Evolutionary conservation across 768 basidiomycete genomes (phyloP), one percentile per base, ranked within the genome.

Genomic region (Lactarius pseudohatsudake): DNA sequence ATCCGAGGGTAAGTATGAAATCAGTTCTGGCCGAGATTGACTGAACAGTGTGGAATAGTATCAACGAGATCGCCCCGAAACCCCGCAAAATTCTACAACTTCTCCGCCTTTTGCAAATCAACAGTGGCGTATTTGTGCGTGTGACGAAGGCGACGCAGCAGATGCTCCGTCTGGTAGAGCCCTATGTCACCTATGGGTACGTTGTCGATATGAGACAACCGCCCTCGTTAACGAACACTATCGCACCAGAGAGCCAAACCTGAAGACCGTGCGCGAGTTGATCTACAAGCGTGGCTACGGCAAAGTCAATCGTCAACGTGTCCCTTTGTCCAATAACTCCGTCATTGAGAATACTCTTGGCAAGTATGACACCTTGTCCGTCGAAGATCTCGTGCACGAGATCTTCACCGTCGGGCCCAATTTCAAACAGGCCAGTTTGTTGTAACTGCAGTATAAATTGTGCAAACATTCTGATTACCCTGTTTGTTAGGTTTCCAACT

Each of bases 251-350:
- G 94, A 96, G 80, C 92, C 94, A 65, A 98, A 98, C 83, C 83
- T 98, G 74, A 98, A 98, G 79, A 89, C 94, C 50, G 89, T 98
- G 76, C 94, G 96, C 70, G 95, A 97, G 79, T 82, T 99, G 71
- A 88, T 98, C 81, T 98, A 98, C 90, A 99, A 99, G 86, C 94
- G 97, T 70, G 97, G 97, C 64, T 98, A 98, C 76, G 97, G 96
- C 77, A 98, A 98, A 84, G 88, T 98, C 78, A 79, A 94, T 85
- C 96, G 94, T 81, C 96, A 98, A 79, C 91, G 97, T 77, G 91
- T 99, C 75, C 96, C 97, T 69, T 88, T 99, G 69, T 80, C 89
- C 73, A 94, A 92, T 83, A 99, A 99, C 81, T 83, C 86, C 67
- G 83, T 97, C 80, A 96, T 98, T 74, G 97, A 99, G 81, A 81